Evolutionary conservation across 2,329 filamentous ascomycete genomes (phyloP).

Genomic region (Davidsoniella eucalypti): DNA sequence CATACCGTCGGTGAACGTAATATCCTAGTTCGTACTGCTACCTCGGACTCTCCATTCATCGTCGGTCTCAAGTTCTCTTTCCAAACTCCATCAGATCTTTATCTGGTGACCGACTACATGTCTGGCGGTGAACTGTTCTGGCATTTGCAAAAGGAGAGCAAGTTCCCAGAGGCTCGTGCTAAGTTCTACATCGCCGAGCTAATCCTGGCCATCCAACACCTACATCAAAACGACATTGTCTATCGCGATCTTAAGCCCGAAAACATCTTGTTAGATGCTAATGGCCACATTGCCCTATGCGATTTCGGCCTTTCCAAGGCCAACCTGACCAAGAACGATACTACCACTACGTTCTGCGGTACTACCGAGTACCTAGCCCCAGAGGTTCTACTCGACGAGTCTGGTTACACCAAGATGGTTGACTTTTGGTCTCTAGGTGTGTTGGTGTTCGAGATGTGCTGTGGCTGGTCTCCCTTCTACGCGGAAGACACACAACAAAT

Average conservation of each 20-base stretch:
- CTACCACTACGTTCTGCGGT: constrained; percentile 96
- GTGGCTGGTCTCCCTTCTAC: constrained; percentile 97
- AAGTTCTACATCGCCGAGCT: constrained; percentile 99
- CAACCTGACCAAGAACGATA: constrained; percentile 90
- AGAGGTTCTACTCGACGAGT: constrained; percentile 87
- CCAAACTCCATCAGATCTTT: constrained; percentile 90
- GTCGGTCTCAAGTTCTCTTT: constrained; percentile 98
- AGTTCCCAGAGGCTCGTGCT: constrained; percentile 83
- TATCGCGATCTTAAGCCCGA: constrained; percentile 96
- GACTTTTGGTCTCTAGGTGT: constrained; percentile 98
- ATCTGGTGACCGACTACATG: constrained; percentile 99
- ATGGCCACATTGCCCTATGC: constrained; percentile 92
- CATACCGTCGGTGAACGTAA: constrained; percentile 95
- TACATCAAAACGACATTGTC: constrained; percentile 94
- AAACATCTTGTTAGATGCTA: constrained; percentile 91
- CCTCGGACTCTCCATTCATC: constrained; percentile 77
- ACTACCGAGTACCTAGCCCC: constrained; percentile 96
- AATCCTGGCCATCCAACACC: constrained; percentile 83
- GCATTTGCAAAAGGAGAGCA: constrained; percentile 93
- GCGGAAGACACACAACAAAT: constrained; percentile 98
- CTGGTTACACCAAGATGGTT: constrained; percentile 98
- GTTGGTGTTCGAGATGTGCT: constrained; percentile 98
- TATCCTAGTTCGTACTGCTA: constrained; percentile 90
- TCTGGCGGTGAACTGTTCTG: constrained; percentile 96
- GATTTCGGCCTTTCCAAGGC: constrained; percentile 97